Base-by-base conservation (phyloP, 441 rosid species). In the Theobroma grandiflorum region DNA sequence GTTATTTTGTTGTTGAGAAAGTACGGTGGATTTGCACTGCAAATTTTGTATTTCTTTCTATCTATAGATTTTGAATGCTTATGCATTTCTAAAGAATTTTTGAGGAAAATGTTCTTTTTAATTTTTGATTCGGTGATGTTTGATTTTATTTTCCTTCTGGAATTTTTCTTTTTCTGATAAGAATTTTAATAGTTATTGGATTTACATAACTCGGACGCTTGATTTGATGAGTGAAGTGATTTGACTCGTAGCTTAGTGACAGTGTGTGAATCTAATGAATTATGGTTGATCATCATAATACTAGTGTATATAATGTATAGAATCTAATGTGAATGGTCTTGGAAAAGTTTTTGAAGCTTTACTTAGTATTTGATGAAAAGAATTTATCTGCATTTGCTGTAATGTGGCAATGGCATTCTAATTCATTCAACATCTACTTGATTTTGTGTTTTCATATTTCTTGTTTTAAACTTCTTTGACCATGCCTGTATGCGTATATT, bases 311-410 rank as follows among this genome's bases (percentile, higher is more conserved):
- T 73, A 12, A 40, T 20, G 52, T 22, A 73, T 31, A 20, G 52
- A 72, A 72, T 72, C 50, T 37, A 53, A 53, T n/a, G 35, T n/a
- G 63, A 53, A 37, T 37, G 47, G 11, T 37, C 8, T 37, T 37
- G 33, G 49, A 49, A 72, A 72, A n/a, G 5, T 53, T 55, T 72
- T 37, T 35, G 63, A 35, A 53, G 76, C 53, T 53, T 53, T 53
- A 5, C 47, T 52, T 52, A 8, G 52, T 33, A 49, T 72, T 37
- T 52, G 31, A 72, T 35, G 22, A 37, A 37, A 10, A 53, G 63
- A 37, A 72, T 18, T n/a, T 35, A 18, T 5, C 7, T 18, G 22
- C 43, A 35, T 16, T 68, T 68, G 73, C 47, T 68, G 26, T n/a
- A 38, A 20, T 66, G 50, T 31, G 8, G 45, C 8, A n/a, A 20